A percentile compares a stretch with the other conserved stretches of the same genome.
Evolutionary conservation across 2,329 filamentous ascomycete species (phyloP).

Genomic region (Lanzia echinophila): DNA sequence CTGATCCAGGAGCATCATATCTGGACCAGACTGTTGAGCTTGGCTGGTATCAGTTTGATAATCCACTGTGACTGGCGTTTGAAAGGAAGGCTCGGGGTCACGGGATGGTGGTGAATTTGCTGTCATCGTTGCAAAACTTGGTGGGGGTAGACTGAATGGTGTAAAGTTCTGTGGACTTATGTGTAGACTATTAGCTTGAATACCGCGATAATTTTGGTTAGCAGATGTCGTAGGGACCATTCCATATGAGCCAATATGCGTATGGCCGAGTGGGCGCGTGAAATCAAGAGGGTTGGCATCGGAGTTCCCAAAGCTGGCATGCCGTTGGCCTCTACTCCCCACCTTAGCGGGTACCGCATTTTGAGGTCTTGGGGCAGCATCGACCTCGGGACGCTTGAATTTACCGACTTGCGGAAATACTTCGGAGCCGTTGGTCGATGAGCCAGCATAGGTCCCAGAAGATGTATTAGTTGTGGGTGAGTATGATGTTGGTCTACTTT

Average conservation of each 20-base stretch:
- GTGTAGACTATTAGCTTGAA: constrained; percentile 39
- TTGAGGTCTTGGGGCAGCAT: constrained; percentile 23
- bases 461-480: constrained; percentile 26
- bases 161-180: constrained; percentile 56
- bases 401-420: constrained; percentile 16
- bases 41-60: constrained; percentile 31
- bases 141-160: constrained; percentile 55
- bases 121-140: constrained; percentile 44
- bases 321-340: constrained; percentile 19
- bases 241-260: constrained; percentile 43
- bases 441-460: constrained; percentile 25
- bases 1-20: constrained; percentile 56
- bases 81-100: constrained; percentile 25
- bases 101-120: constrained; percentile 30
- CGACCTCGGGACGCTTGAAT: constrained; percentile 29
- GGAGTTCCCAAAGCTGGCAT: constrained; percentile 28
- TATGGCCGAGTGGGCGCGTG: constrained; percentile 41
- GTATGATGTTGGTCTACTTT: constrained; percentile 24
- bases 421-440: constrained; percentile 24
- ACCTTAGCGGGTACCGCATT: constrained; percentile 15
- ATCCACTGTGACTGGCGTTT: constrained; percentile 25
- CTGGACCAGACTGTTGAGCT: constrained; percentile 32
- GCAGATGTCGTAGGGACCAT: constrained; percentile 47
- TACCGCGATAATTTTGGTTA: constrained; percentile 39
- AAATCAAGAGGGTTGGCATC: constrained; percentile 32